phyloP scores from a whole-genome alignment of 2,329 filamentous ascomycete genomes.

The Fusarium guadeloupense region DNA sequence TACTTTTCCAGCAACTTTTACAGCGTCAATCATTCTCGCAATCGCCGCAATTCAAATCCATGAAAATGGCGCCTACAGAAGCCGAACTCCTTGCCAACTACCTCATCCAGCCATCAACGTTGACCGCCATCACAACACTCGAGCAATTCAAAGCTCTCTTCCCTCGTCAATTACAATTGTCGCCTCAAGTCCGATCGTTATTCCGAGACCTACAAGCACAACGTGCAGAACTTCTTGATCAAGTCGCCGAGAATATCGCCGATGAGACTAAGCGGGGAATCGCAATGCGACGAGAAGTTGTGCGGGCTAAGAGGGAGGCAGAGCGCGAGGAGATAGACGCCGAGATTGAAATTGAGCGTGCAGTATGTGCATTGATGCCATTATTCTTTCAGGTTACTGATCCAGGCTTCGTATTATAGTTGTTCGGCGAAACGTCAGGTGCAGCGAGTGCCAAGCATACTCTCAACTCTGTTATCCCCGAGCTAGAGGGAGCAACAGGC shows the following conservation, averaged over 20 bases:
- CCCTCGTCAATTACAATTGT: conserved; percentile 71
- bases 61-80: conserved; percentile 76
- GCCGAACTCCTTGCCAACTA: conserved; percentile 79
- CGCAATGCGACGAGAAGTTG: conserved; percentile 65
- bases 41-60: no score
- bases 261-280: conserved; percentile 70
- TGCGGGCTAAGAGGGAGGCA: conserved; percentile 61
- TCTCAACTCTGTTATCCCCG: conserved; percentile 70
- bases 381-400: not conserved
- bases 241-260: conserved; percentile 71
- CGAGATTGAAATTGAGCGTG: conserved; percentile 70
- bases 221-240: conserved; percentile 73
- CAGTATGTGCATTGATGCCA: conserved; percentile 54
- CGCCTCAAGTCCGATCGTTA: conserved; percentile 73
- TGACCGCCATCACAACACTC: conserved; percentile 77
- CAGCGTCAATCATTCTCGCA: no score
- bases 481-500: conserved; percentile 72
- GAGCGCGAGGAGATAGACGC: conserved; percentile 67
- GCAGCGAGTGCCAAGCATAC: conserved; percentile 64
- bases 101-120: conserved; percentile 77
- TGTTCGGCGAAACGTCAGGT: conserved; percentile 64
- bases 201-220: conserved; percentile 84
- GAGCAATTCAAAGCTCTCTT: conserved; percentile 81
- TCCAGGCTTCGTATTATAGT: conserved; percentile 50
- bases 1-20: no score